These are phyloP conservation scores for Geranium rotundifolium DNA, from an alignment of 345 rosid species.

Conservation along the genomic window DNA sequence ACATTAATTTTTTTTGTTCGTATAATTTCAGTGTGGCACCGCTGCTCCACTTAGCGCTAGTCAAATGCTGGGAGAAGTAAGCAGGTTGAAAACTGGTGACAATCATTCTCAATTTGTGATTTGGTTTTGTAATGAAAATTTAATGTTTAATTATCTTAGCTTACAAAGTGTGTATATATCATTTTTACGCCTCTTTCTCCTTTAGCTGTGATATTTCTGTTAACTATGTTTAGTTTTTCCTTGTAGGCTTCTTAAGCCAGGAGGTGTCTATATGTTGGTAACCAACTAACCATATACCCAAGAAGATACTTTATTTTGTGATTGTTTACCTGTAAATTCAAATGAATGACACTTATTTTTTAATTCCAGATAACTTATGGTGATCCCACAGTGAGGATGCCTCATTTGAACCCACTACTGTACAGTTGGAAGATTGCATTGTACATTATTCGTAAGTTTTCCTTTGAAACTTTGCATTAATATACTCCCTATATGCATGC, in stretches of 20 bases:
- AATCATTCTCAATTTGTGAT: not conserved
- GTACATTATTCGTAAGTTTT: slow-evolving; percentile 70
- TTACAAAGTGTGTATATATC: not conserved
- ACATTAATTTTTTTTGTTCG: slow-evolving; percentile 1
- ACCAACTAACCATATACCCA: slow-evolving; percentile 5
- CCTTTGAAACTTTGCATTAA: not conserved
- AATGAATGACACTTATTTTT: slow-evolving; percentile 4
- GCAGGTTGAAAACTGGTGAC: slow-evolving; percentile 45
- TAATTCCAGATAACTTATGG: slow-evolving; percentile 78
- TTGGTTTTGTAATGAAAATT: not conserved
- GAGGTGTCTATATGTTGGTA: slow-evolving; percentile 91
- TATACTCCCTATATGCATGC: no score
- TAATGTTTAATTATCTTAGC: not conserved
- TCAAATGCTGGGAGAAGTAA: slow-evolving; percentile 89
- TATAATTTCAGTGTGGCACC: slow-evolving; percentile 52
- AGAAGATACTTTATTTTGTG: slow-evolving; percentile 1
- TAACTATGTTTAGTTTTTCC: slow-evolving; percentile 13
- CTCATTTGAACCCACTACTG: slow-evolving; percentile 46
- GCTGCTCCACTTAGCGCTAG: slow-evolving; percentile 75
- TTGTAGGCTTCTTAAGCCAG: slow-evolving; percentile 75
- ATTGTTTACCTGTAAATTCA: slow-evolving; percentile 5
- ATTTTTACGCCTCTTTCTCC: not conserved
- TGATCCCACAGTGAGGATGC: slow-evolving; percentile 87
- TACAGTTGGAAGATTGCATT: slow-evolving; percentile 66
- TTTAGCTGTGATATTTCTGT: not conserved